Evolutionary conservation across 1,284 basidiomycete species (phyloP).

Genomic region (Dichomitus squalens): DNA sequence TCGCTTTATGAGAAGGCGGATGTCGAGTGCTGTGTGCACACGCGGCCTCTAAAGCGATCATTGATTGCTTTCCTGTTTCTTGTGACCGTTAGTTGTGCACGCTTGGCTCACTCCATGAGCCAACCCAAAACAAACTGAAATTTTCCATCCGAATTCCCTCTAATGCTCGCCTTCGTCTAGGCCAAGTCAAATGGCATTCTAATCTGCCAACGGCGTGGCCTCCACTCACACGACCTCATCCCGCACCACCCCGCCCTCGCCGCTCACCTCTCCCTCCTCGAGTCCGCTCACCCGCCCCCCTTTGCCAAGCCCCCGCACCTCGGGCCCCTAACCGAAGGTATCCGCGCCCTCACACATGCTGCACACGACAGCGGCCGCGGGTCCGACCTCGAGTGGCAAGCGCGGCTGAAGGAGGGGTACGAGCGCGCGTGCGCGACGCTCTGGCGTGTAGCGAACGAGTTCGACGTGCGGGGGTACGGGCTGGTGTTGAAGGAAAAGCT

Average conservation of each 20-base stretch:
- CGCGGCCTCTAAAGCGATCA: no score
- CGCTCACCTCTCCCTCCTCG: constrained; percentile 59
- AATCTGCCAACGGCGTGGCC: constrained; percentile 60
- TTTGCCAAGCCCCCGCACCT: constrained; percentile 68
- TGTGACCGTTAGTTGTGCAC: no score
- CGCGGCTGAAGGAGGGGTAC: constrained; percentile 61
- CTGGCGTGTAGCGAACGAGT: constrained; percentile 68
- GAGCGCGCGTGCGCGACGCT: constrained; percentile 60
- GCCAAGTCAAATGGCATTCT: constrained; percentile 67
- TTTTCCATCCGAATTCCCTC: constrained; percentile 1
- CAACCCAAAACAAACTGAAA: no score
- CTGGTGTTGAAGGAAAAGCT: constrained; percentile 68
- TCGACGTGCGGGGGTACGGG: constrained; percentile 70
- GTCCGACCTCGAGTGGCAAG: constrained; percentile 46
- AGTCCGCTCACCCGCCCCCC: constrained; percentile 51
- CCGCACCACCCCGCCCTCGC: constrained; percentile 61
- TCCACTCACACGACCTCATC: constrained; percentile 64
- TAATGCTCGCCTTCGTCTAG: constrained; percentile 26
- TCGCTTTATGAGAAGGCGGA: no score
- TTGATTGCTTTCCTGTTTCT: no score
- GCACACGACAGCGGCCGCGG: constrained; percentile 29
- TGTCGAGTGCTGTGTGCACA: no score
- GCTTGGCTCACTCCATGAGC: no score
- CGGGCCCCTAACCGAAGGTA: constrained; percentile 54
- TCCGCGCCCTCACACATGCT: constrained; percentile 61